Conservation (phyloP, 768 basidiomycete species). For the Lanmaoa pseudosensibilis region DNA sequence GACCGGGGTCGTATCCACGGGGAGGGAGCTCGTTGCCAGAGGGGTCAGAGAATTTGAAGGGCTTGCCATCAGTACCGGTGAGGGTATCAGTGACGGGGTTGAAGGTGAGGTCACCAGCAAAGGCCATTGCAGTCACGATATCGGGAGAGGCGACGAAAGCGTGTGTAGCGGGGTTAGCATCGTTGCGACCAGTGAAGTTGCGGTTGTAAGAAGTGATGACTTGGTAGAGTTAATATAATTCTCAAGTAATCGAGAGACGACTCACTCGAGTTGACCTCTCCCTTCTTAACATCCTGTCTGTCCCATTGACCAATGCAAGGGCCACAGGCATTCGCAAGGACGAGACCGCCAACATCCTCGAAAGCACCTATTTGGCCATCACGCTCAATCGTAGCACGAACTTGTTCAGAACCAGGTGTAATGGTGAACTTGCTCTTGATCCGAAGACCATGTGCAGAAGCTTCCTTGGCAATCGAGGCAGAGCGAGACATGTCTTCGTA, state of each 20-base stretch:
- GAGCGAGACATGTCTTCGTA: constrained; percentile 99
- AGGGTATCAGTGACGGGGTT: constrained; percentile 94
- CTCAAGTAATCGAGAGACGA: constrained; percentile 7
- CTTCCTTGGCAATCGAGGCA: constrained; percentile 90
- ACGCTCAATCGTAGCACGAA: constrained; percentile 95
- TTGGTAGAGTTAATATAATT: constrained; percentile 28
- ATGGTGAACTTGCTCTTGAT: constrained; percentile 96
- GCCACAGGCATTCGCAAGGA: constrained; percentile 98
- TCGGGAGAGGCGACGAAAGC: constrained; percentile 94
- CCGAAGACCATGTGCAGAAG: constrained; percentile 79
- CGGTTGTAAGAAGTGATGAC: constrained; percentile 99
- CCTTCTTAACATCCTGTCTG: constrained; percentile 94
- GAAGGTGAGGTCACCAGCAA: constrained; percentile 92
- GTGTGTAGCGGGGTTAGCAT: constrained; percentile 98
- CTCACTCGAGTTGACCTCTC: constrained; percentile 92
- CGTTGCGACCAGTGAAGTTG: constrained; percentile 99
- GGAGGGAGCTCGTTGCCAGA: constrained; percentile 91
- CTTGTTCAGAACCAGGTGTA: constrained; percentile 97
- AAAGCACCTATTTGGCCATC: constrained; percentile 91
- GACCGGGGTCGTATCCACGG: constrained; percentile 92
- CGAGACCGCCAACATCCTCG: constrained; percentile 85
- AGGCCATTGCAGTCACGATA: constrained; percentile 94
- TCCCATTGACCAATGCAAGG: constrained; percentile 99
- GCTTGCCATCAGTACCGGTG: constrained; percentile 87
- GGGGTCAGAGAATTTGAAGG: constrained; percentile 96